phyloP scores from a whole-genome alignment of 176 grass and related monocot genomes.

The Aegilops umbellulata region DNA sequence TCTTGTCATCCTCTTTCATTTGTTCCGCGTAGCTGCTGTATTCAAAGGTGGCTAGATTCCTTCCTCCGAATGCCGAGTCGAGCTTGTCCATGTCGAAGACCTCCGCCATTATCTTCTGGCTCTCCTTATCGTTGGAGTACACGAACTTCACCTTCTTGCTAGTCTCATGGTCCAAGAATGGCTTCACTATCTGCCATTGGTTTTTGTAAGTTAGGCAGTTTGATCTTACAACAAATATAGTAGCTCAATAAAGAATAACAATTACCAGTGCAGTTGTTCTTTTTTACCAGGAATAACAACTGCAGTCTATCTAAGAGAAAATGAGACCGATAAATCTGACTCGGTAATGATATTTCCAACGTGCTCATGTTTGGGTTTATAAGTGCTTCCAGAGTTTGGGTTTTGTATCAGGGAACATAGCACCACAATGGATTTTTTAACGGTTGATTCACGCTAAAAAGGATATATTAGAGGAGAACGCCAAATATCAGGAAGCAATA shows the following conservation, averaged over 20 bases:
- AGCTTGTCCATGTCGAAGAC: constrained; percentile 72
- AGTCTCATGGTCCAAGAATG: constrained; percentile 70
- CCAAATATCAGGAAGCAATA: not conserved
- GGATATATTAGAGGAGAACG: not conserved
- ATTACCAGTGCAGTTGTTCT: not conserved
- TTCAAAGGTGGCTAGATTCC: constrained; percentile 52
- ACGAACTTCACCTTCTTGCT: constrained; percentile 83
- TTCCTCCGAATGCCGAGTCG: constrained; percentile 60
- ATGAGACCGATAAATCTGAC: not conserved
- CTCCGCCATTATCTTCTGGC: constrained; percentile 80
- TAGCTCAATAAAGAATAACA: not conserved
- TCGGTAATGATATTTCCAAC: not conserved
- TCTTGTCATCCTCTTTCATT: constrained; percentile 69
- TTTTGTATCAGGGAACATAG: not conserved
- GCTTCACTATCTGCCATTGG: constrained; percentile 66
- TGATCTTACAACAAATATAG: not conserved
- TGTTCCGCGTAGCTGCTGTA: constrained; percentile 53
- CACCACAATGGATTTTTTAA: not conserved
- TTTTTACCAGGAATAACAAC: not conserved
- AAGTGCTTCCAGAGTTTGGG: not conserved
- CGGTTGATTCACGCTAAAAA: not conserved
- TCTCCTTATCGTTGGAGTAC: constrained; percentile 61
- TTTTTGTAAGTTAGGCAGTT: constrained; percentile 21
- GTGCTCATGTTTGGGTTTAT: not conserved
- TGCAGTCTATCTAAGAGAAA: not conserved